phyloP scores from a whole-genome alignment of 352 stramenopile genomes.

The Pythium volutum region DNA sequence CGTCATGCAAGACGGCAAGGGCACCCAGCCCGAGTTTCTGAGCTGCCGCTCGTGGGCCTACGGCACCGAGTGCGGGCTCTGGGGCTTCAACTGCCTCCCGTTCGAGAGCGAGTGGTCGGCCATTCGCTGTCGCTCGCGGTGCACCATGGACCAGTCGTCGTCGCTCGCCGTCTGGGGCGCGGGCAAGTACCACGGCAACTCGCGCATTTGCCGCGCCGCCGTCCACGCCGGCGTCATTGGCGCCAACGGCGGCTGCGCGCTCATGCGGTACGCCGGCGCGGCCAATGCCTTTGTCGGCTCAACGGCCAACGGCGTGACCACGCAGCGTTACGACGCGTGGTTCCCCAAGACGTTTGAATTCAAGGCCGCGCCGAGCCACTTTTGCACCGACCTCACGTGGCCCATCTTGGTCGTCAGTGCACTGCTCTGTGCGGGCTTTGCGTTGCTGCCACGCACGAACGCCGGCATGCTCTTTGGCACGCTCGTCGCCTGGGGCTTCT shows the following conservation, averaged over 20 bases:
- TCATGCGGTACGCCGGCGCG: conserved; percentile 55
- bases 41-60: conserved; percentile 68
- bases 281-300: conserved; percentile 49
- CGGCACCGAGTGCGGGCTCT: conserved; percentile 56
- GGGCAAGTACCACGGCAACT: conserved; percentile 67
- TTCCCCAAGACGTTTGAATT: conserved; percentile 86
- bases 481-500: conserved; percentile 63
- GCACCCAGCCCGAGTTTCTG: conserved; percentile 45
- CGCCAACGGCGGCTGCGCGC: conserved; percentile 62
- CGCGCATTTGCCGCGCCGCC: conserved; percentile 73
- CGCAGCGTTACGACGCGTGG: conserved; percentile 54
- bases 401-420: conserved; percentile 48
- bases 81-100: conserved; percentile 38
- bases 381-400: conserved; percentile 77
- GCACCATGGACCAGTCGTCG: conserved; percentile 61
- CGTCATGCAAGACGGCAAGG: conserved; percentile 41
- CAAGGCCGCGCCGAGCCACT: conserved; percentile 38
- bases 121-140: conserved; percentile 66
- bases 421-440: conserved; percentile 40
- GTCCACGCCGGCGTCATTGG: conserved; percentile 73
- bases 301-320: conserved; percentile 47
- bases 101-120: conserved; percentile 36
- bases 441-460: conserved; percentile 43
- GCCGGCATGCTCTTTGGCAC: conserved; percentile 45
- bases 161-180: conserved; percentile 68